Base-by-base conservation (phyloP, 2,329 filamentous ascomycete genomes). In the Exophiala sp. region DNA sequence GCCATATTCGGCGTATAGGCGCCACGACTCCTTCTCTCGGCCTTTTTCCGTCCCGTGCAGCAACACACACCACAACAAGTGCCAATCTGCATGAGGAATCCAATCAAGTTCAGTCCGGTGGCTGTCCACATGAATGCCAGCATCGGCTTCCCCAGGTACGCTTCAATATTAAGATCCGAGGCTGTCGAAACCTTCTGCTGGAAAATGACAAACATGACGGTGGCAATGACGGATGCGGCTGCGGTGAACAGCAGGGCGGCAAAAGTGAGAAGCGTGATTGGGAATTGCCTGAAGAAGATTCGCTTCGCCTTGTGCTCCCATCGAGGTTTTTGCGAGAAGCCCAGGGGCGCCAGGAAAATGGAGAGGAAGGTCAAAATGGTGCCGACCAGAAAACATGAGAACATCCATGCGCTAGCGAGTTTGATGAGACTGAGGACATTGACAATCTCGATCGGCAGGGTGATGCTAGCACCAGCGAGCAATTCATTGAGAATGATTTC, bases 91-190 rank as follows among this genome's bases (percentile, higher is more conserved):
- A 95, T 75, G 32, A 87, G 68, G 64, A 88, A 91, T 0, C 86
- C 86, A 16, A 91, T 65, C 4, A 89, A 72, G 1, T 82, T 81
- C 56, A 86, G 82, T 0, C 77, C 82, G 0, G 84, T 80, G 0
- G 86, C 88, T 24, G 90, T 80, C 91, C 92, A 97, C 86, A 95
- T 92, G 66, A 95, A 95, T 0, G 75, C 87, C 65, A 95, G 82
- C 87, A 95, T 91, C 61, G 83, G 79, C 34, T 69, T 72, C 5
- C 91, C 91, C 33, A 95, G 75, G 2, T 79, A 72, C 2, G 86
- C 88, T 8, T 73, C 69, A 62, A 96, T 91, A 69, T 95, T 94
- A 48, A 96, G 75, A 54, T 88, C 83, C 2, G 80, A 78, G 3
- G 74, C 72, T 24, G 79, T 79, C 18, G 83, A 84, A 63, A 95